Conservation (phyloP, 768 basidiomycete species). For the Lactarius psammicola region DNA sequence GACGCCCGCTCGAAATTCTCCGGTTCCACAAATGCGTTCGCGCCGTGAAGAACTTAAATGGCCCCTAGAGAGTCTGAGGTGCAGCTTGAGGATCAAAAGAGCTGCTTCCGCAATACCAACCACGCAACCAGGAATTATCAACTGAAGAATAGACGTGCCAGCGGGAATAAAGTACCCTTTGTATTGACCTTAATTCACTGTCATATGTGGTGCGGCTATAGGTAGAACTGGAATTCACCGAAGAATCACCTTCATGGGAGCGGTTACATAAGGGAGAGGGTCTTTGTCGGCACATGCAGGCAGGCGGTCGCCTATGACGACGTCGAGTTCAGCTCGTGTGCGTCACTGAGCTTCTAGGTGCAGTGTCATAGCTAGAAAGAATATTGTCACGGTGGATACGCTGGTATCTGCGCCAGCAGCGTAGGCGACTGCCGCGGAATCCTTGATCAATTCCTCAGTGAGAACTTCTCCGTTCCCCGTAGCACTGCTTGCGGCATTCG, state of each 20-base stretch:
- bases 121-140: conserved; percentile 25
- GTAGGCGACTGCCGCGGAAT: conserved; percentile 24
- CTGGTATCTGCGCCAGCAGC: conserved; percentile 26
- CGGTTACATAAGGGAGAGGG: conserved; percentile 25
- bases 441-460: conserved; percentile 26
- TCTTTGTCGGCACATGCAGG: conserved; percentile 29
- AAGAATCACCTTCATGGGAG: conserved; percentile 30
- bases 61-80: conserved; percentile 28
- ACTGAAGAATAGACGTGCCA: conserved; percentile 31
- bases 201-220: conserved; percentile 28
- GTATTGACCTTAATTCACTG: conserved; percentile 30
- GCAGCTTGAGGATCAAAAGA: neutral
- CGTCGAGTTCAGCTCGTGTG: conserved; percentile 32
- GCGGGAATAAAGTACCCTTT: conserved; percentile 33
- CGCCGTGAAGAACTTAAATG: conserved; percentile 28
- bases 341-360: conserved; percentile 30
- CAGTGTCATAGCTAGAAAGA: conserved; percentile 30
- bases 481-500: conserved; percentile 12
- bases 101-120: neutral
- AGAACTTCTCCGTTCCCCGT: conserved; percentile 22
- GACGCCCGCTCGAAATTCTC: conserved; percentile 24
- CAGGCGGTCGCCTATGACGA: conserved; percentile 29
- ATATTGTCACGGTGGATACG: conserved; percentile 25
- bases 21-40: conserved; percentile 25
- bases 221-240: conserved; percentile 31